phyloP scores from a whole-genome alignment of 2,329 filamentous ascomycete species.

The Fusarium cyanostomum region DNA sequence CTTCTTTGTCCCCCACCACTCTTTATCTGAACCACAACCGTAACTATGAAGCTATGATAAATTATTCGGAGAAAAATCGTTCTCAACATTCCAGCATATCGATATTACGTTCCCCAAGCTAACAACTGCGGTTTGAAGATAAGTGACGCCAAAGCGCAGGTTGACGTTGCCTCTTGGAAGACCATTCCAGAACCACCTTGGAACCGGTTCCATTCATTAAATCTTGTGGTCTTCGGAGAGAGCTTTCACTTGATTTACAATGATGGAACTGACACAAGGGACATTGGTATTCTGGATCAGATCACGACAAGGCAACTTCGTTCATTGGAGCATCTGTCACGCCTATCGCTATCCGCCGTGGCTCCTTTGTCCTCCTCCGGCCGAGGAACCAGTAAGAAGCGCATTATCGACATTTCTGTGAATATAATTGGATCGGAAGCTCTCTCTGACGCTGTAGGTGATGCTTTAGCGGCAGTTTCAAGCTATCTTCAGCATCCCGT shows the following conservation, averaged over 20 bases:
- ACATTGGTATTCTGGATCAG: neutral
- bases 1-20: no score
- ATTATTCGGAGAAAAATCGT: no score
- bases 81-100: no score
- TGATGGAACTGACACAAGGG: no score
- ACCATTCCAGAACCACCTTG: neutral
- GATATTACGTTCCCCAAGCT: no score
- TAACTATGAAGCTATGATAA: no score
- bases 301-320: neutral
- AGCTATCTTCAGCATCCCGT: neutral
- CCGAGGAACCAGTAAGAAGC: neutral
- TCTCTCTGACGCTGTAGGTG: neutral
- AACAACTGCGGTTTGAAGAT: neutral
- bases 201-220: neutral
- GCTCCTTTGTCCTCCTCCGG: neutral
- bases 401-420: neutral
- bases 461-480: neutral
- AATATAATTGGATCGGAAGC: neutral
- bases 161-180: neutral
- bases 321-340: neutral
- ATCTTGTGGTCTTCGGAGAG: neutral
- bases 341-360: neutral
- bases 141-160: neutral
- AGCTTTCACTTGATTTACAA: neutral
- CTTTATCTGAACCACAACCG: no score